Percentiles rank a stretch among this genome's conserved stretches.
phyloP scores from a whole-genome alignment of 345 rosid species.

The Moricandia arvensis region DNA sequence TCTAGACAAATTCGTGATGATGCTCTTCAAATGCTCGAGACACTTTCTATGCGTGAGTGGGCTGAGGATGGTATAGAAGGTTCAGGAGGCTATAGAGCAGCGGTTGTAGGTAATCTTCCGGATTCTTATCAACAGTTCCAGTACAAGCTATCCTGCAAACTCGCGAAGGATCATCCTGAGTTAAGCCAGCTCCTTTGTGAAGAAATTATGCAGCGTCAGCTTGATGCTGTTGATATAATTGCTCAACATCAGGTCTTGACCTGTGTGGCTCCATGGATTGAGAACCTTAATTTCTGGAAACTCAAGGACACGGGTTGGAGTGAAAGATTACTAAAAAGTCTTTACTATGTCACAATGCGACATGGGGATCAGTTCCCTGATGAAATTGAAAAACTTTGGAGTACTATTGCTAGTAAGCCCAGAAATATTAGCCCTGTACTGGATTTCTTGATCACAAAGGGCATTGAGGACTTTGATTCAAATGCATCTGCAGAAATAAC shows the following conservation, averaged over 20 bases:
- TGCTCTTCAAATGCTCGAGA: constrained; percentile 99
- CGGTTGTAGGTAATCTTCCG: constrained; percentile 97
- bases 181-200: constrained; percentile 96
- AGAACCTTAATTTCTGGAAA: constrained; percentile 97
- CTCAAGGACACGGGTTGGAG: constrained; percentile 99
- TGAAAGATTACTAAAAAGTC: constrained; percentile 92
- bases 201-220: constrained; percentile 98
- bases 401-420: constrained; percentile 95
- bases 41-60: constrained; percentile 97
- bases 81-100: constrained; percentile 95
- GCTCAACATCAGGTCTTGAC: constrained; percentile 99
- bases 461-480: constrained; percentile 98
- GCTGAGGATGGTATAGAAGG: constrained; percentile 91
- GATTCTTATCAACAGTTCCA: constrained; percentile 99
- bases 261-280: constrained; percentile 99
- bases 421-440: constrained; percentile 93
- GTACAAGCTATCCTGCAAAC: constrained; percentile 91
- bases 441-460: constrained; percentile 94
- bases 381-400: constrained; percentile 99
- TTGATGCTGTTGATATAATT: constrained; percentile 97
- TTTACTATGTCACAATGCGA: constrained; percentile 97
- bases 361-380: constrained; percentile 99
- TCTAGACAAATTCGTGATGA: constrained; percentile 98
- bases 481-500: constrained; percentile 97
- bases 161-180: constrained; percentile 96